Conservation (phyloP, 2,329 filamentous ascomycete genomes). For the Epichloe sp. region DNA sequence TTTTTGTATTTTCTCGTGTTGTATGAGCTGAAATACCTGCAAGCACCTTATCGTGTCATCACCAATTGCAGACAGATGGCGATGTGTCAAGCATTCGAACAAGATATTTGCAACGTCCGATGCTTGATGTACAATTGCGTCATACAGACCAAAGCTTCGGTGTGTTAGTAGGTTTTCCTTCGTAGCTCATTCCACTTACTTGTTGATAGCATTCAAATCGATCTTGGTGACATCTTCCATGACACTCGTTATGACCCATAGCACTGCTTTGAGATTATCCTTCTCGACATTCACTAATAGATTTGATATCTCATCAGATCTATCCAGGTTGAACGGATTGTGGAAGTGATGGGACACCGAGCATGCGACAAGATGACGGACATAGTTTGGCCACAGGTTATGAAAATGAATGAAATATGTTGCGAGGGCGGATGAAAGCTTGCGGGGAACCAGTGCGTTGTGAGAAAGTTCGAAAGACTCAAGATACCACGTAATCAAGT, state of each 20-base stretch:
- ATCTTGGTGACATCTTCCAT: conserved; percentile 37
- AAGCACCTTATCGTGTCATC: conserved; percentile 47
- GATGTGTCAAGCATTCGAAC: conserved; percentile 17
- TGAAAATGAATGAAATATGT: conserved; percentile 65
- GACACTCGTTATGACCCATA: conserved; percentile 45
- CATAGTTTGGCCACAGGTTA: conserved; percentile 49
- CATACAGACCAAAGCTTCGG: conserved; percentile 24
- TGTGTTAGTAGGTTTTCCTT: conserved; percentile 1
- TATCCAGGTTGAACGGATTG: conserved; percentile 10
- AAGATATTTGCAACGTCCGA: conserved; percentile 28
- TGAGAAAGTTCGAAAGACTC: conserved; percentile 36
- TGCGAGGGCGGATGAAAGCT: conserved; percentile 64
- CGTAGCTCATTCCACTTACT: conserved; percentile 23
- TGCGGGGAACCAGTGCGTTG: conserved; percentile 52
- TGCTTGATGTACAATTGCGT: conserved; percentile 26
- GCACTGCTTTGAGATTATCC: conserved; percentile 38
- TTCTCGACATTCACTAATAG: conserved; percentile 34
- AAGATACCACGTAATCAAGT: conserved; percentile 50
- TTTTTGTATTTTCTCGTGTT: not conserved
- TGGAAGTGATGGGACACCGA: conserved; percentile 25
- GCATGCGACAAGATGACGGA: conserved; percentile 47
- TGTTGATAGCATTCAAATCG: conserved; percentile 46
- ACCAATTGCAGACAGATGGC: conserved; percentile 24
- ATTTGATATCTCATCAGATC: conserved; percentile 27
- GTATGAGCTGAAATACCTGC: conserved; percentile 30